phyloP scores from a whole-genome alignment of 2,329 filamentous ascomycete genomes.

The Bipolaris sorokiniana region DNA sequence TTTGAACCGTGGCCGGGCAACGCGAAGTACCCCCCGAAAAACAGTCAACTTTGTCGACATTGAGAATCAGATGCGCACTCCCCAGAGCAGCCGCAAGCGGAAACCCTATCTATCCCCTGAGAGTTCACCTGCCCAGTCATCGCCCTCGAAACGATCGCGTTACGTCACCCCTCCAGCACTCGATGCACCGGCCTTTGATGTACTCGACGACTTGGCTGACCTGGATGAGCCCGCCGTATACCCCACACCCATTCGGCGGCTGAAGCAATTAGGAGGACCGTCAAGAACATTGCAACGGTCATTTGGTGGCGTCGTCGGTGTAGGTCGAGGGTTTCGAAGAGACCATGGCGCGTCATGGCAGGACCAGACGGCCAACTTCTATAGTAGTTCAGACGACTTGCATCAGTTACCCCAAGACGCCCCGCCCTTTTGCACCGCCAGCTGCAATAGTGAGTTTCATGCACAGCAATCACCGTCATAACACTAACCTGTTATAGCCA shows the following conservation, averaged over 20 bases:
- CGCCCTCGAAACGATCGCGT: conserved; percentile 49
- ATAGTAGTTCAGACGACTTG: conserved; percentile 62
- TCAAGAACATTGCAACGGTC: conserved; percentile 53
- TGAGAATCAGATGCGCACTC: conserved; percentile 40
- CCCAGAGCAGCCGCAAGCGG: conserved; percentile 46
- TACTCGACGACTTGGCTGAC: conserved; percentile 40
- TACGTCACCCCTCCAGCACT: conserved; percentile 39
- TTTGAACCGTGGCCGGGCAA: conserved; percentile 48
- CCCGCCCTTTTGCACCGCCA: conserved; percentile 69
- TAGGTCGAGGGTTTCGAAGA: conserved; percentile 48
- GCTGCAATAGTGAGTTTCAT: conserved; percentile 66
- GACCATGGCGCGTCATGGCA: conserved; percentile 61
- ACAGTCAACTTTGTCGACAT: conserved; percentile 50
- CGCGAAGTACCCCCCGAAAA: conserved; percentile 45
- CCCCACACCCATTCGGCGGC: conserved; percentile 46
- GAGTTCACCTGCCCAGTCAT: conserved; percentile 51
- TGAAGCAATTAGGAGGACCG: conserved; percentile 43
- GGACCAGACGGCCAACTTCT: conserved; percentile 65
- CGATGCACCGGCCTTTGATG: conserved; percentile 26
- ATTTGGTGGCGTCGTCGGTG: conserved; percentile 52
- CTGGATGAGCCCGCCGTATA: conserved; percentile 33
- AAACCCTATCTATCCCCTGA: conserved; percentile 50
- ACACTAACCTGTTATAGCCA: conserved; percentile 54
- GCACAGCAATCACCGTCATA: neutral
- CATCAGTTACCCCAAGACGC: conserved; percentile 58